Base-by-base conservation (phyloP, 305 asterid species). In the Coffea humblotiana region DNA sequence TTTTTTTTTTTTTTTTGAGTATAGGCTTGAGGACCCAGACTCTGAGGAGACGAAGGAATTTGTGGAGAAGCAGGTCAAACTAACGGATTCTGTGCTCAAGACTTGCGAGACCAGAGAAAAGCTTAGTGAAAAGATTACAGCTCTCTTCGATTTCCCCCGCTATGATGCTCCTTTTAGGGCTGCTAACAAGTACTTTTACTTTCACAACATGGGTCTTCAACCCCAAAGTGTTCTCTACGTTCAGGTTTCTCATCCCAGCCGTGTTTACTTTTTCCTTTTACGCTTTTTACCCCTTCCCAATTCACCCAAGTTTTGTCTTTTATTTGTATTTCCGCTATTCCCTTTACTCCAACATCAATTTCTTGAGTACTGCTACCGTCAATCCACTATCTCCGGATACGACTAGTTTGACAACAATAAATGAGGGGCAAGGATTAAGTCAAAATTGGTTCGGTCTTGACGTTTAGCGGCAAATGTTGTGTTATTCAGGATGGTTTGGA, bases 21-120 rank as follows among this genome's bases (percentile, higher is more conserved):
- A 71, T 86, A 94, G 98, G 98, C 95, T 96, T 58, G 99, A 96
- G 90, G 98, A 94, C 80, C 97, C 99, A 40, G 99, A 96, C 86
- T 92, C 98, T 0, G 87, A 80, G 29, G 99, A 96, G 89, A 94
- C 98, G 0, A 94, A 83, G 68, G 94, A 91, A 43, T 96, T 89
- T 60, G 98, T 92, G 48, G 90, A 90, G 68, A 84, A 91, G 81
- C 98, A 96, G 82, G 88, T 87, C 86, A 77, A 85, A 65, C 78
- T 96, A 83, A 92, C 96, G 0, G 94, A 96, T 25, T 90, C 96
- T 2, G 90, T 96, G 70, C 97, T 96, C 19, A 85, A 90, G 68
- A 83, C 82, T 52, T 93, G 99, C 76, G 94, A 92, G 51, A 81
- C 89, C 0, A 91, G 94, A 82, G 99, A 88, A 32, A 96, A 94